phyloP scores from a whole-genome alignment of 169 alveolate species.

The Nephromyces sp. region DNA sequence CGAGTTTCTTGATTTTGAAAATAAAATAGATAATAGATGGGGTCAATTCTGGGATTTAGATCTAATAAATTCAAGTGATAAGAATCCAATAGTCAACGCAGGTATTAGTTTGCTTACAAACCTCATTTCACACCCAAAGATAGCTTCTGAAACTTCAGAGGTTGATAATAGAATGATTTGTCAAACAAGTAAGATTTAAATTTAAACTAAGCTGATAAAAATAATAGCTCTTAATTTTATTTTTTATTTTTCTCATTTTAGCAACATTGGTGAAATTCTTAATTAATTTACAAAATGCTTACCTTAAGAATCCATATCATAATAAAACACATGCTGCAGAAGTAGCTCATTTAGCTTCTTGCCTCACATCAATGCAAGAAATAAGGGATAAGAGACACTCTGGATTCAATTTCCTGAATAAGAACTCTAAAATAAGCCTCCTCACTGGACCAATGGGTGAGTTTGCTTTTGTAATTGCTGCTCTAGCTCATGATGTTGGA shows the following conservation, averaged over 20 bases:
- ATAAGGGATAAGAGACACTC: conserved; percentile 1
- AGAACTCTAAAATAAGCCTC: not conserved
- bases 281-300: conserved; percentile 12
- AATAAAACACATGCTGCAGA: conserved; percentile 43
- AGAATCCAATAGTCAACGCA: not conserved
- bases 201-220: not conserved
- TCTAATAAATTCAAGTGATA: no score
- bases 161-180: not conserved
- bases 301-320: conserved; percentile 40
- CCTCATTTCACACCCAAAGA: not conserved
- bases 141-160: not conserved
- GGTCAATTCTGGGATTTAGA: no score
- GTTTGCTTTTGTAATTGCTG: conserved; percentile 58
- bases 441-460: conserved; percentile 24
- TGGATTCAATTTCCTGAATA: not conserved
- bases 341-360: conserved; percentile 44
- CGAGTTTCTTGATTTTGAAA: not conserved
- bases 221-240: not conserved
- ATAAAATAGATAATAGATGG: no score
- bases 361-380: conserved; percentile 34
- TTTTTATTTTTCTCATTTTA: not conserved
- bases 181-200: not conserved
- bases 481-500: conserved; percentile 86
- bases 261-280: conserved; percentile 7
- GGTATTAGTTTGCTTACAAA: not conserved